Evolutionary conservation across 306 rosid genomes (phyloP), one percentile per base, ranked within the genome.

Genomic region (Nissolia schottii): DNA sequence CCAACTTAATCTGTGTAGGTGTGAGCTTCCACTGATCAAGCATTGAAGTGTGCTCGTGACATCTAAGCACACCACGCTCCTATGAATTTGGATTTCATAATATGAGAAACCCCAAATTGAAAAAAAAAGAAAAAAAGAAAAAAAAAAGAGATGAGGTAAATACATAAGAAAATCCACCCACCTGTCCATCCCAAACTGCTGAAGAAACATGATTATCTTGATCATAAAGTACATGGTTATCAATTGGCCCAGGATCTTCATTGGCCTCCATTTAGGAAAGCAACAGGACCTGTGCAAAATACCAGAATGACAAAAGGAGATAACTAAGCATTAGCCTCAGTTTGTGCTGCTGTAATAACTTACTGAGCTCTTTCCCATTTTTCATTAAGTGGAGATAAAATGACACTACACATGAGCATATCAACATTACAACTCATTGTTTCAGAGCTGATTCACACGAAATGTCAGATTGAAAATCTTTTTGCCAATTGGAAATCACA

Each of bases 111-210:
- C 37, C 12, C 43, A 51, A 34, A 41, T n/a, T 29, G 65, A 37
- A 46, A 12, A 59, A 12, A 64, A 20, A 71, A 35, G 13, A 27
- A 5, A 13, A 56, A 11, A 35, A 15, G 11, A 12, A 28, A 64
- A 22, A 65, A 10, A 35, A 35, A 29, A 48, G 24, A 62, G 73
- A 60, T 10, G 27, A 70, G n/a, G n/a, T 40, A 57, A 58, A 35
- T 43, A 56, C 2, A 58, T 43, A 29, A 61, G 34, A 60, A 66
- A 43, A 9, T 31, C 13, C 32, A 71, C 72, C 53, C 64, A 90
- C 98, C 91, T 90, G 89, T 40, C 98, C 98, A 79, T 90, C 93
- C 97, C 98, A 93, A 74, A 93, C 79, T 40, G 96, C 97, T n/a
- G 97, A 93, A 67, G 92, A 90, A 63, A 93, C 87, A 70, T 90